Conservation (phyloP, 345 rosid genomes). For the Hirschfeldia incana region DNA sequence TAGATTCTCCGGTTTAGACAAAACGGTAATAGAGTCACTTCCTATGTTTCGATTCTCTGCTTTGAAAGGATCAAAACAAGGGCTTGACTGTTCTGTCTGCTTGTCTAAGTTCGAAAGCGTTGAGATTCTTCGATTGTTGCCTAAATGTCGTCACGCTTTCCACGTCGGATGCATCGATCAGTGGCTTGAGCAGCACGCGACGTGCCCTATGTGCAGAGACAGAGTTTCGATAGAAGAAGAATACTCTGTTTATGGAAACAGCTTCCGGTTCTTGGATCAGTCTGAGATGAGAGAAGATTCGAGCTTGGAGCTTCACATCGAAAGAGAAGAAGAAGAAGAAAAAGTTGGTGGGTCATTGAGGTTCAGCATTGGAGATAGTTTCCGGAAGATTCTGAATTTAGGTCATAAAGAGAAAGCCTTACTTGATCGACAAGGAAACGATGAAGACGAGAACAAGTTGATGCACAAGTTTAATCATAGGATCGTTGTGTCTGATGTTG, state of each 20-base stretch:
- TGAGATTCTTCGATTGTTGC: background rate
- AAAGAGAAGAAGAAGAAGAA: background rate
- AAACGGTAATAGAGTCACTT: background rate
- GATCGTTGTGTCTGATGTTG: background rate
- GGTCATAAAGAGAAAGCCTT: background rate
- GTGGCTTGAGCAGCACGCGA: background rate
- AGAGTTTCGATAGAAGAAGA: background rate
- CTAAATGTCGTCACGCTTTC: background rate
- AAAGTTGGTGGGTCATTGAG: background rate
- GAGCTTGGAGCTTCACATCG: background rate
- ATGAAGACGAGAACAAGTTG: background rate
- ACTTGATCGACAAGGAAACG: background rate
- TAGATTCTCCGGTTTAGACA: background rate
- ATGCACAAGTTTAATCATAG: background rate
- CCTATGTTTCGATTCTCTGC: background rate
- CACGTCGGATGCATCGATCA: background rate
- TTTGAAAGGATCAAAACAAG: background rate
- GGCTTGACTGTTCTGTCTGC: background rate
- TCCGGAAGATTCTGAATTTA: background rate
- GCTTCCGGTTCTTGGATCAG: background rate
- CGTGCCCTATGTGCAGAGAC: background rate
- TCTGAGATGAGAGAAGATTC: background rate
- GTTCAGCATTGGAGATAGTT: background rate
- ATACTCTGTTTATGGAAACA: background rate
- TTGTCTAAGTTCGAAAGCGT: background rate